A percentile compares a stretch with the other conserved stretches of the same genome.
Evolutionary conservation across 371 early-diverging fungal genomes (phyloP).

Genomic region (Saksenaea oblongispora): DNA sequence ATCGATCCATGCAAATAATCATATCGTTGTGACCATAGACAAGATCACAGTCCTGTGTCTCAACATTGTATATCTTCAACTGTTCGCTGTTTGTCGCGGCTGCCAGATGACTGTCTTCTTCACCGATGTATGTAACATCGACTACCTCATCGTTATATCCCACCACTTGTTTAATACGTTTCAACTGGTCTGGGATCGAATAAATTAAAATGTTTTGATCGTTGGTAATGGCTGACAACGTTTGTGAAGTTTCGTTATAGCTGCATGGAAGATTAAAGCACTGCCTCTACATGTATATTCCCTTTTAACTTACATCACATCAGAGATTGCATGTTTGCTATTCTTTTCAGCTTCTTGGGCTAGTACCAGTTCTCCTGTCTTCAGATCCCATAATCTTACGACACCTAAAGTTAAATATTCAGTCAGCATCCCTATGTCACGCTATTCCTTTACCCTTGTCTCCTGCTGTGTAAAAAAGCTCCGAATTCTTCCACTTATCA

Average conservation of each 20-base stretch:
- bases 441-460: slow-evolving; percentile 57
- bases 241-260: slow-evolving; percentile 56
- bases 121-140: slow-evolving; percentile 80
- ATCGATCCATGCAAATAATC: slow-evolving; percentile 77
- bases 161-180: slow-evolving; percentile 79
- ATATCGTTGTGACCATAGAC: slow-evolving; percentile 89
- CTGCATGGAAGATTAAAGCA: slow-evolving; percentile 20
- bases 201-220: slow-evolving; percentile 92
- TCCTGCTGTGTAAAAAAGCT: slow-evolving; percentile 84
- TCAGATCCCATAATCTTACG: slow-evolving; percentile 74
- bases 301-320: slow-evolving; percentile 52
- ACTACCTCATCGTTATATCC: slow-evolving; percentile 97
- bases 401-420: slow-evolving; percentile 34
- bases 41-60: slow-evolving; percentile 80
- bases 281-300: neutral
- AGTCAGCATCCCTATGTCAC: neutral
- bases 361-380: slow-evolving; percentile 59
- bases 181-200: slow-evolving; percentile 51
- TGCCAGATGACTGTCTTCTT: slow-evolving; percentile 71
- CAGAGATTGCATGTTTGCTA: slow-evolving; percentile 67
- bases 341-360: slow-evolving; percentile 63
- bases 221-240: slow-evolving; percentile 75
- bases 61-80: slow-evolving; percentile 82
- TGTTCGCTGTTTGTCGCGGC: slow-evolving; percentile 93
- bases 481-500: slow-evolving; percentile 39